phyloP scores from a whole-genome alignment of 106 monocot species.

The Xerophyta viscosa region DNA sequence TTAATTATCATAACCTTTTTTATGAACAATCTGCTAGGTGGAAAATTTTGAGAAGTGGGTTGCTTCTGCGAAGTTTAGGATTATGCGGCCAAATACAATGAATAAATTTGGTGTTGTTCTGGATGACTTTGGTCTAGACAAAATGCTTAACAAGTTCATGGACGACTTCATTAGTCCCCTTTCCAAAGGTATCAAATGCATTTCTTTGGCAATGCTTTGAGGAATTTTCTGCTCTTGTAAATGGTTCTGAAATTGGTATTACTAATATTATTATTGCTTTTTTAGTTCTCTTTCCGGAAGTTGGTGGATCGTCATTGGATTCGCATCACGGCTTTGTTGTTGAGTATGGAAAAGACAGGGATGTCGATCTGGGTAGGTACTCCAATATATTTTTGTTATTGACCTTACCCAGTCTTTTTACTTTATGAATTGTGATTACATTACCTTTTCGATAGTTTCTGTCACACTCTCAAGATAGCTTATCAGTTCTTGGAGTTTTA shows the following conservation, averaged over 20 bases:
- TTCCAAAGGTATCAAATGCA: conserved; percentile 53
- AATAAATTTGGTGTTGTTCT: conserved; percentile 94
- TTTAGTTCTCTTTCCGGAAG: conserved; percentile 81
- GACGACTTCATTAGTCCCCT: conserved; percentile 82
- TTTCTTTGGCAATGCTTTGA: not conserved
- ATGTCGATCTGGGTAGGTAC: conserved; percentile 73
- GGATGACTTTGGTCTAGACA: conserved; percentile 96
- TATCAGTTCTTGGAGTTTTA: too few species aligned
- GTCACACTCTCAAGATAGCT: too few species aligned
- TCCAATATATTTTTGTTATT: not conserved
- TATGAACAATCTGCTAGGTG: conserved; percentile 31
- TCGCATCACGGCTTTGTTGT: conserved; percentile 95
- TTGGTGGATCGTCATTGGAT: conserved; percentile 85
- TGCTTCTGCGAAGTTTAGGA: conserved; percentile 54
- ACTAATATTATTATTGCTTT: not conserved
- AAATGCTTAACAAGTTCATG: conserved; percentile 91
- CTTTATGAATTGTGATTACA: too few species aligned
- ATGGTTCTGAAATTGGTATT: not conserved
- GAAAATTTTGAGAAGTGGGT: conserved; percentile 93
- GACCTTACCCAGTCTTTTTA: too few species aligned
- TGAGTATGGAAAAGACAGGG: conserved; percentile 92
- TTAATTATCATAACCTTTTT: conserved; percentile 8
- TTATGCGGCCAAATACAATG: conserved; percentile 93
- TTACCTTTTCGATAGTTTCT: too few species aligned
- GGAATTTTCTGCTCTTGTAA: not conserved